Evolutionary conservation across 371 early-diverging fungal species (phyloP).

Genomic region (Umbelopsis sp.): DNA sequence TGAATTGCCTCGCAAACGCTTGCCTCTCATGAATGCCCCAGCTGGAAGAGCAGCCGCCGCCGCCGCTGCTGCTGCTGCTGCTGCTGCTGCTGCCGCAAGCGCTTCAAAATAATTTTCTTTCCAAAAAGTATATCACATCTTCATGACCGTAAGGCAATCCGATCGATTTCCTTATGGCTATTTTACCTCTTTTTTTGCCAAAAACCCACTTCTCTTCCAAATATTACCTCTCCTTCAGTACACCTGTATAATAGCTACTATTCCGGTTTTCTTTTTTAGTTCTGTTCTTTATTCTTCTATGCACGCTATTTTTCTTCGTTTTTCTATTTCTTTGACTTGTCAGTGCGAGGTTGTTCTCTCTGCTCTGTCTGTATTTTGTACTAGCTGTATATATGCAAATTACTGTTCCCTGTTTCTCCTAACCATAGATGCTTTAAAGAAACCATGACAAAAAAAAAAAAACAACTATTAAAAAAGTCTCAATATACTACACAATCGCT

Average conservation of each 20-base stretch:
- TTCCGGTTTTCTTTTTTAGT: no score
- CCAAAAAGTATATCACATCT: not conserved
- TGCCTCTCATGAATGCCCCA: slow-evolving; percentile 72
- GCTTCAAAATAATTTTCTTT: not conserved
- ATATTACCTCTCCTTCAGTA: slow-evolving; percentile 17
- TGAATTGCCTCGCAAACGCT: slow-evolving; percentile 68
- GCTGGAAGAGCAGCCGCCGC: slow-evolving; percentile 25
- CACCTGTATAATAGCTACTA: slow-evolving; percentile 12
- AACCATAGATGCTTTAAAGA: slow-evolving; percentile 30
- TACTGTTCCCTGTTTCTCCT: not conserved
- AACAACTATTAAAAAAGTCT: slow-evolving; percentile 25
- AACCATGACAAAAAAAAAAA: slow-evolving; percentile 35
- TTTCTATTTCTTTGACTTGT: slow-evolving; percentile 16
- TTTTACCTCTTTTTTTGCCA: not conserved
- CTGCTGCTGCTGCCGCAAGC: not conserved
- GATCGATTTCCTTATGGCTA: not conserved
- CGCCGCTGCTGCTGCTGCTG: not conserved
- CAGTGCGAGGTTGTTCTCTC: not conserved
- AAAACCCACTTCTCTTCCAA: slow-evolving; percentile 11
- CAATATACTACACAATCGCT: slow-evolving; percentile 23
- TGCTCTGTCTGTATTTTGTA: slow-evolving; percentile 8
- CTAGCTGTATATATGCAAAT: slow-evolving; percentile 17
- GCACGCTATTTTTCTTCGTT: not conserved
- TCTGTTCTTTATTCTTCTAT: slow-evolving; percentile 18
- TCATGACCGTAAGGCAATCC: not conserved